Base-by-base conservation (phyloP, 1,284 basidiomycete species). In the Prillingera fragicola region DNA sequence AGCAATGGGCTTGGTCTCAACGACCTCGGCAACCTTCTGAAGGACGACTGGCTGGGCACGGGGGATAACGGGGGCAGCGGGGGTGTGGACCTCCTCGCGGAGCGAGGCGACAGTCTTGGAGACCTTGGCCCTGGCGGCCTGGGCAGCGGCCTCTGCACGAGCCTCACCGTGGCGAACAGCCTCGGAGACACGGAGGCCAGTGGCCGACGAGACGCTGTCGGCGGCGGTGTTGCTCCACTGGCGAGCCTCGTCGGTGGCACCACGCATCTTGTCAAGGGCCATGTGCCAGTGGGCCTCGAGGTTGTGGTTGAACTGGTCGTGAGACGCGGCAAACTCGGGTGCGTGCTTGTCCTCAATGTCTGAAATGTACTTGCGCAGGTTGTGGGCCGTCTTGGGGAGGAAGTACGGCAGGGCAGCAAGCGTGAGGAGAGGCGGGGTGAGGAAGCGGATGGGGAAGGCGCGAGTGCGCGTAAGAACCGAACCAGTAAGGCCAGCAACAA, bases 381-480 rank as follows among this genome's bases (percentile, higher is more conserved):
- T 89, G 45, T 73, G 62, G 3, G 83, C 77, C 6, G 86, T 87
- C 62, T 82, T 76, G 7, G 88, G 87, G 27, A 90, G 78, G 78
- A 89, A 88, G 69, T 89, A 82, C 50, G 80, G 74, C 46, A 82
- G 72, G 26, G 87, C 80, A 42, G 78, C 67, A 44, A 81, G 48
- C 55, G 87, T 71, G 58, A 87, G 77, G 14, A 78, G 52, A 0
- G 87, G 84, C 0, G 87, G 87, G 9, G 88, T 74, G 27, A 83
- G 54, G 46, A 84, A 61, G 26, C 88, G 83, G 13, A 79, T 72
- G 25, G 80, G 76, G 46, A 87, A 71, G 31, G 60, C 54, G 59
- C 90, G 82, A 52, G 83, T 84, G 29, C 90, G 83, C 0, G 85
- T 80, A 44, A 95, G 67, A 56, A 96, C 83, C 44, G 87, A 87